A percentile compares a stretch with the other conserved stretches of the same genome.
phyloP scores from a whole-genome alignment of 441 rosid genomes.

The Adansonia gregorii region DNA sequence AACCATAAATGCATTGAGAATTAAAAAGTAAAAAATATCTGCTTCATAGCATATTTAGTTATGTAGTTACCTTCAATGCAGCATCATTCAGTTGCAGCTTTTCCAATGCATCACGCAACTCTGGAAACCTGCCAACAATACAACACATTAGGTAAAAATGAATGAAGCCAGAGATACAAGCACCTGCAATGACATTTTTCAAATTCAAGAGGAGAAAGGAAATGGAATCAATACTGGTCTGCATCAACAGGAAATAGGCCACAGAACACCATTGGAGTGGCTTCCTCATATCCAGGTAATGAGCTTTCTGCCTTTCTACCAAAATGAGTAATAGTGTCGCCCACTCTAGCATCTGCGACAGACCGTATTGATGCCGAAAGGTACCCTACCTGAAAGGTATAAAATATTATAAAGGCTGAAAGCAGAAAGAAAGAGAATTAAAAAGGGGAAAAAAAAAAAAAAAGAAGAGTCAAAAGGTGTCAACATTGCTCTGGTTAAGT shows the following conservation, averaged over 20 bases:
- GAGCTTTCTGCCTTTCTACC: constrained; percentile 73
- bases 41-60: neutral
- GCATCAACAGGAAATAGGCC: constrained; percentile 99
- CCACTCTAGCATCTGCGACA: constrained; percentile 97
- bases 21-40: neutral
- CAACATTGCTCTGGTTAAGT: neutral
- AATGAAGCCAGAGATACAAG: constrained; percentile 23
- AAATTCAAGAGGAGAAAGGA: constrained; percentile 24
- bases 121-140: constrained; percentile 64
- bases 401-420: neutral
- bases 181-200: constrained; percentile 11
- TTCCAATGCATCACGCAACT: constrained; percentile 93
- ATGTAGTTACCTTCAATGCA: constrained; percentile 73
- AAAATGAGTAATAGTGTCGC: constrained; percentile 82
- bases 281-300: constrained; percentile 94
- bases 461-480: constrained; percentile 22
- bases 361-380: constrained; percentile 94
- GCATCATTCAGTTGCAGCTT: constrained; percentile 97
- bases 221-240: constrained; percentile 67
- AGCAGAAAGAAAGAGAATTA: neutral
- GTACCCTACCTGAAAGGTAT: constrained; percentile 76
- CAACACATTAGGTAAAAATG: constrained; percentile 19
- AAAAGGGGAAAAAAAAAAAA: constrained; percentile 9
- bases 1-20: neutral
- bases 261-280: constrained; percentile 97